Evolutionary conservation across 2,329 filamentous ascomycete genomes (phyloP).

Genomic region (Cyclaneusma minus): DNA sequence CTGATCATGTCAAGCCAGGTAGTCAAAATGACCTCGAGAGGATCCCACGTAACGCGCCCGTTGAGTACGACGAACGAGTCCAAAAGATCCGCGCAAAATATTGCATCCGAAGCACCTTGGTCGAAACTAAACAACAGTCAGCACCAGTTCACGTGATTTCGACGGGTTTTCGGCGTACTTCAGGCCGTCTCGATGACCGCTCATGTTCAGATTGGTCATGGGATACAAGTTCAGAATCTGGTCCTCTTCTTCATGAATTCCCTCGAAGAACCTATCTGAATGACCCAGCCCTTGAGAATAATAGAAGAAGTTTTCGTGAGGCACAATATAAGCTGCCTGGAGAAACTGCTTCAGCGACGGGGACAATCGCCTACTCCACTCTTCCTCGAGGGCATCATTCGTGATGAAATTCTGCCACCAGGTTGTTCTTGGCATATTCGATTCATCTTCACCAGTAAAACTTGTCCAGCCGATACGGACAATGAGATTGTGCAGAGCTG

Average conservation of each 20-base stretch:
- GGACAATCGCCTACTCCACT: constrained; percentile 6
- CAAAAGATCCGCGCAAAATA: constrained; percentile 6
- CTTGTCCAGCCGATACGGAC: constrained; percentile 5
- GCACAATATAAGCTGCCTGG: constrained; percentile 4
- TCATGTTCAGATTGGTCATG: constrained; percentile 4
- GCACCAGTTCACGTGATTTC: neutral
- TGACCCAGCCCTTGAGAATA: constrained; percentile 5
- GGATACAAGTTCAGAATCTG: constrained; percentile 6
- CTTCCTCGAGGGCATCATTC: constrained; percentile 4
- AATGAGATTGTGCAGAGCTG: constrained; percentile 9
- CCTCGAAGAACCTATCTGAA: constrained; percentile 4
- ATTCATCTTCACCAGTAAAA: constrained; percentile 1
- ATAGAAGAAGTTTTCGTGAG: constrained; percentile 7
- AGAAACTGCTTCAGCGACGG: constrained; percentile 7
- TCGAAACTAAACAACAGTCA: constrained; percentile 6
- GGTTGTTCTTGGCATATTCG: constrained; percentile 4
- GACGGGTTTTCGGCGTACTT: constrained; percentile 1
- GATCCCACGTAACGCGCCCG: constrained; percentile 9
- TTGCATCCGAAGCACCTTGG: constrained; percentile 5
- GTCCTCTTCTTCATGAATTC: constrained; percentile 2
- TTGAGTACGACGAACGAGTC: constrained; percentile 5
- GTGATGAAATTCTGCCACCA: constrained; percentile 7
- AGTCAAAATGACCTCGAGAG: constrained; percentile 9
- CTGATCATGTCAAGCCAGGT: constrained; percentile 8
- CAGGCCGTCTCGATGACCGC: constrained; percentile 5